Evolutionary conservation across 768 basidiomycete genomes (phyloP).

Genomic region (Termitomyces sp.): DNA sequence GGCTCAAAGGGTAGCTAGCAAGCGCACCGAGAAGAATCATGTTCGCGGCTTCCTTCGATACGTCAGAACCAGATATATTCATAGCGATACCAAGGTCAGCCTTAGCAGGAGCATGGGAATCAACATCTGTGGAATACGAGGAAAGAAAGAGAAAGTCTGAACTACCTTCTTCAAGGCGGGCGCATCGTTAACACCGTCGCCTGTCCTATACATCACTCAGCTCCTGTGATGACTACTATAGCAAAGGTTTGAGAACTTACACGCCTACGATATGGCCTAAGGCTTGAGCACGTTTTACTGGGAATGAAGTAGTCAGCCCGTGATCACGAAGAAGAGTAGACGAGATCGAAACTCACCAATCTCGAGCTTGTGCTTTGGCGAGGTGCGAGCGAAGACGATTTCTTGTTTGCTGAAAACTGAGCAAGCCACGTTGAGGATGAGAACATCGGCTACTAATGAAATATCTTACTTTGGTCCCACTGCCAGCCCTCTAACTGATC

Average conservation of each 20-base stretch:
- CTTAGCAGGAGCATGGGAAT: conserved; percentile 16
- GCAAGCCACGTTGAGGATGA: neutral
- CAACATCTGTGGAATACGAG: neutral
- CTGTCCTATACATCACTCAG: conserved; percentile 35
- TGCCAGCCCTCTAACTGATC: conserved; percentile 65
- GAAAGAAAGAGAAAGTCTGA: neutral
- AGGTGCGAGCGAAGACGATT: conserved; percentile 68
- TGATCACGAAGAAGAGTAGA: neutral
- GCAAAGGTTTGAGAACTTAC: conserved; percentile 30
- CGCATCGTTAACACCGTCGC: conserved; percentile 70
- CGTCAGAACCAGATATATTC: conserved; percentile 71
- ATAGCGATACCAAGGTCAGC: conserved; percentile 71
- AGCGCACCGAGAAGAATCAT: conserved; percentile 62
- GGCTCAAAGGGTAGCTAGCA: neutral
- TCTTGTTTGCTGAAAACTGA: conserved; percentile 62
- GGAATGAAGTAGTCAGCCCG: neutral
- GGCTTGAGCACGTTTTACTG: conserved; percentile 68
- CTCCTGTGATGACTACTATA: neutral
- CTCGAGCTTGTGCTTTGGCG: conserved; percentile 69
- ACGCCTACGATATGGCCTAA: conserved; percentile 69
- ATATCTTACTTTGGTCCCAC: conserved; percentile 60
- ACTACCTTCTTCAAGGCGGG: conserved; percentile 58
- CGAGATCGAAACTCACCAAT: conserved; percentile 39
- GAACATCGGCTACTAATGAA: neutral
- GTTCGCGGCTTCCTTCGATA: conserved; percentile 70